Base-by-base conservation (phyloP, 331 rosid genomes). In the Quercus tomentella region DNA sequence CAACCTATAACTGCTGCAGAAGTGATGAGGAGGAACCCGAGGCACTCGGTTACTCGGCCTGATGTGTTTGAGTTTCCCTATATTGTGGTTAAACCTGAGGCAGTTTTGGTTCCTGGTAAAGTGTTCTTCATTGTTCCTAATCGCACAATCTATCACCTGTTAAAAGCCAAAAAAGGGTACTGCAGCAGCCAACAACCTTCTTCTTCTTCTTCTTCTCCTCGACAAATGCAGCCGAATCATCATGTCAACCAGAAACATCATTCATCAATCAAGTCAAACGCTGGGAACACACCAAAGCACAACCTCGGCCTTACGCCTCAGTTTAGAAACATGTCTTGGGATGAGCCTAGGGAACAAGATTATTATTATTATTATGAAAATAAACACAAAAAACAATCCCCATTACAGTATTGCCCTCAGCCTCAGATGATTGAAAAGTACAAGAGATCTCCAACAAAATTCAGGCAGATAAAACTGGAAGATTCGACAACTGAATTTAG, bases 21-120 rank as follows among this genome's bases (percentile, higher is more conserved):
- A 70, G 81, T 93, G 5, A 71, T 93, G 81, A 77, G 62, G 28
- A 88, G 75, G 71, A 86, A 90, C 76, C 98, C 95, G 1, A 87
- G 93, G 55, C 93, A 89, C 87, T 75, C 83, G 79, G 72, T 93
- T 62, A 87, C 94, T 63, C 83, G 92, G 16, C 88, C 97, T 4
- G 97, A 91, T 70, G 79, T 93, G 7, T 91, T 93, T 60, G 77
- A 86, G 77, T 80, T 26, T 23, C 94, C 98, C 7, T 91, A 93
- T 94, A 86, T 93, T 82, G 92, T 89, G 70, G 85, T 93, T 4
- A 93, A 87, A 51, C 86, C 91, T 3, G 94, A 87, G 14, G 86
- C 93, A 18, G 16, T 88, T 85, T 80, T 91, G 73, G 75, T 80
- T 30, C 88, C 88, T 7, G 93, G 98, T 28, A 77, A 73, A 75